Conservation (phyloP, 495 filamentous ascomycete species). For the Trichoderma orchidacearum region DNA sequence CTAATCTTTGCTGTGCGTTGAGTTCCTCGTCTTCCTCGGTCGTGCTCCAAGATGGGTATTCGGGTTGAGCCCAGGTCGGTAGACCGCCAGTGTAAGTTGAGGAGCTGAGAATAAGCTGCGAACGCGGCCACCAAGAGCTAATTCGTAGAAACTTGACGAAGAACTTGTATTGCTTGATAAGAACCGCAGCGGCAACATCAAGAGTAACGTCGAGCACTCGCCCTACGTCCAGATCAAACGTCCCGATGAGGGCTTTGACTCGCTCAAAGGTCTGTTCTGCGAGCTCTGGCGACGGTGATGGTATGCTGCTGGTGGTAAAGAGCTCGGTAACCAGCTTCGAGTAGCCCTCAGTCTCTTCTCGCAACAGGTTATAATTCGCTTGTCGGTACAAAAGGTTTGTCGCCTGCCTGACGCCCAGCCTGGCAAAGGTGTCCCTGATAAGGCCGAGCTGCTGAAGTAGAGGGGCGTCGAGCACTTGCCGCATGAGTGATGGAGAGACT, state of each 20-base stretch:
- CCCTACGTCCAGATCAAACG: conserved; percentile 88
- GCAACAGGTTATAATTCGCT: conserved; percentile 87
- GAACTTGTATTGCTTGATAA: conserved; percentile 78
- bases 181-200: conserved; percentile 73
- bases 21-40: conserved; percentile 51
- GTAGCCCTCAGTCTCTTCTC: conserved; percentile 94
- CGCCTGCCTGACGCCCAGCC: conserved; percentile 70
- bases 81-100: conserved; percentile 37
- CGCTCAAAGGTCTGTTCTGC: conserved; percentile 33
- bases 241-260: conserved; percentile 83
- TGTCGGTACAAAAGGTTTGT: conserved; percentile 90
- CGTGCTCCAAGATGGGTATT: conserved; percentile 38
- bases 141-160: conserved; percentile 81
- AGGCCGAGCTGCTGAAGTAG: conserved; percentile 62
- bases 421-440: conserved; percentile 72
- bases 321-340: conserved; percentile 78
- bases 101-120: conserved; percentile 7
- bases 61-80: conserved; percentile 70
- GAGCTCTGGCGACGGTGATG: conserved; percentile 48
- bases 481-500: conserved; percentile 58
- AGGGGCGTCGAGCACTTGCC: conserved; percentile 66
- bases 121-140: conserved; percentile 94
- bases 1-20: conserved; percentile 32
- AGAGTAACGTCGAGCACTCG: conserved; percentile 85
- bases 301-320: conserved; percentile 51